phyloP scores from a whole-genome alignment of 768 basidiomycete genomes.

The Saitozyma podzolica region DNA sequence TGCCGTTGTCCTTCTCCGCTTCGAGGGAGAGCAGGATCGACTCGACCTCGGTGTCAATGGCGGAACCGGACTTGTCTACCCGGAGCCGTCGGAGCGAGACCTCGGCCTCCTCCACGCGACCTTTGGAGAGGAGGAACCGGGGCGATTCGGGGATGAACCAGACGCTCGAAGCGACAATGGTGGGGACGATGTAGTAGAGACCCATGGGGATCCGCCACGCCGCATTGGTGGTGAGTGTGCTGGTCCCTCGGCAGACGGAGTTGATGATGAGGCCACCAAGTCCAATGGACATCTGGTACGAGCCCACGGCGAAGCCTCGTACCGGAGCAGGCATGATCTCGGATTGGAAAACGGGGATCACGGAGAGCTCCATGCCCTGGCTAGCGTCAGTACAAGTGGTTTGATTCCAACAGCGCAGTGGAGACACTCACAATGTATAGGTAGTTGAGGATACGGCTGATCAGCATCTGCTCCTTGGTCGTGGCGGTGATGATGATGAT shows the following conservation, averaged over 20 bases:
- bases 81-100: neutral
- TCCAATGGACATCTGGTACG: neutral
- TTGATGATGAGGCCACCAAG: neutral
- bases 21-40: neutral
- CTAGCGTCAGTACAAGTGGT: too few relatives aligned
- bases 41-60: constrained; percentile 1
- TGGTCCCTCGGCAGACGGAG: neutral
- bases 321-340: constrained; percentile 3
- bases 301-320: neutral
- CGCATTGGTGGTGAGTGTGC: neutral
- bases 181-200: neutral
- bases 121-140: constrained; percentile 17
- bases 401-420: too few relatives aligned
- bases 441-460: neutral
- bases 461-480: neutral
- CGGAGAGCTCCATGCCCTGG: neutral
- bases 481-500: neutral
- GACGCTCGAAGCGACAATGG: neutral
- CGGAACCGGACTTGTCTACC: neutral
- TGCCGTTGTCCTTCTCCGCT: neutral
- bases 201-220: neutral
- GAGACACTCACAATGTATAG: neutral
- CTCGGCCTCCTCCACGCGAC: constrained; percentile 8
- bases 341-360: constrained; percentile 1
- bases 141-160: constrained; percentile 27